Conservation (phyloP, 2,329 filamentous ascomycete genomes). For the Fusarium kyushuense region DNA sequence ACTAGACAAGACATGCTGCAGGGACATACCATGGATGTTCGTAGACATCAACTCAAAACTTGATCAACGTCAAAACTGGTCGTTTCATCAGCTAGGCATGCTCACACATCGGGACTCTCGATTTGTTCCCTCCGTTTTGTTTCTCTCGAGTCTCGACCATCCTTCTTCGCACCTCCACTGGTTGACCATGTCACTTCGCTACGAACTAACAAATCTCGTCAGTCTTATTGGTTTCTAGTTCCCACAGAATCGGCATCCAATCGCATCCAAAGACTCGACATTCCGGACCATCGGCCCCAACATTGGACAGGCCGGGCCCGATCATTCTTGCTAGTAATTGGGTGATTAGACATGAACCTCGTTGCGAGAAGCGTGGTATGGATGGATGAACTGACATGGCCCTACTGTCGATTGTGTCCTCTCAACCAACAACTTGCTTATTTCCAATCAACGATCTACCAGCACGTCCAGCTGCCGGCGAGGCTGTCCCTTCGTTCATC, state of each 20-base stretch:
- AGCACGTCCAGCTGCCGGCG: conserved; percentile 14
- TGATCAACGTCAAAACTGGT: conserved; percentile 1
- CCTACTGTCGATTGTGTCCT: conserved; percentile 13
- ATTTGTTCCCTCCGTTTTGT: background rate
- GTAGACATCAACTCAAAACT: conserved; percentile 5
- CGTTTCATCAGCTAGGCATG: conserved; percentile 5
- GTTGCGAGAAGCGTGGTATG: background rate
- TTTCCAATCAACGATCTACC: conserved; percentile 20
- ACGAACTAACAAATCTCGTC: conserved; percentile 14
- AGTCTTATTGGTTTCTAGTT: conserved; percentile 9
- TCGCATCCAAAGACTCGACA: conserved; percentile 12
- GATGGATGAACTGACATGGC: conserved; percentile 4
- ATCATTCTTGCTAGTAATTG: conserved; percentile 1
- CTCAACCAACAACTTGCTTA: conserved; percentile 12
- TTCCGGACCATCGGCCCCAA: conserved; percentile 25
- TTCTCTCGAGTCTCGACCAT: background rate
- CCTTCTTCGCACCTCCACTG: conserved; percentile 1
- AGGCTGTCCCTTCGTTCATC: conserved; percentile 1
- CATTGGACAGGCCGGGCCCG: background rate
- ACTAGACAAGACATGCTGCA: background rate
- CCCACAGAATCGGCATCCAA: conserved; percentile 31
- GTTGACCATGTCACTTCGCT: conserved; percentile 12
- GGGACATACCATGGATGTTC: background rate
- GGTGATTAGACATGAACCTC: background rate
- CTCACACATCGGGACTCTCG: background rate